Percentiles rank a stretch among this genome's conserved stretches.
Evolutionary conservation across 345 rosid genomes (phyloP).

Genomic region (Dimocarpus longan): DNA sequence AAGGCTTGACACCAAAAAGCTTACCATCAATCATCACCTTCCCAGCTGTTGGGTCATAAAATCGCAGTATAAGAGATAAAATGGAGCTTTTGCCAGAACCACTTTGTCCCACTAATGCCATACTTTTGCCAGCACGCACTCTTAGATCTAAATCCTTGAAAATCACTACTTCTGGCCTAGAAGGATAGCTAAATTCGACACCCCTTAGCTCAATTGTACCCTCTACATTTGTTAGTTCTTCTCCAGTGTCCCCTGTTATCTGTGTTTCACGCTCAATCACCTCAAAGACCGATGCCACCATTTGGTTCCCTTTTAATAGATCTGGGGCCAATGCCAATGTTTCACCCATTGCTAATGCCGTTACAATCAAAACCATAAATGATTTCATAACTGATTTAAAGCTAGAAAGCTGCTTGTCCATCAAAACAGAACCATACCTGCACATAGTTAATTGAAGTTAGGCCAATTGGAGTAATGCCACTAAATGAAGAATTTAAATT

Average conservation of each 20-base stretch:
- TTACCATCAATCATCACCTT: constrained; percentile 87
- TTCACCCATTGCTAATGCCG: constrained; percentile 98
- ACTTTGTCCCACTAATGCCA: constrained; percentile 96
- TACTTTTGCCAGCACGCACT: constrained; percentile 71
- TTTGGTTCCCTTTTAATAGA: constrained; percentile 92
- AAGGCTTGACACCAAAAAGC: not conserved
- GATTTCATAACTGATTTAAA: constrained; percentile 91
- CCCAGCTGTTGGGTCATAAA: constrained; percentile 85
- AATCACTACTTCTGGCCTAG: constrained; percentile 78
- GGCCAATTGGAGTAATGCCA: not conserved
- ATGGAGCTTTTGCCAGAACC: constrained; percentile 98
- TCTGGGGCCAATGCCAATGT: constrained; percentile 89
- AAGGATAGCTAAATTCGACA: constrained; percentile 80
- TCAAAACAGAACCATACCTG: constrained; percentile 93
- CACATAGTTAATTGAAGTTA: constrained; percentile 12
- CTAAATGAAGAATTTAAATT: not conserved
- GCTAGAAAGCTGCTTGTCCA: constrained; percentile 77
- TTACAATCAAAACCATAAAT: constrained; percentile 92
- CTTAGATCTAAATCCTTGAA: constrained; percentile 71
- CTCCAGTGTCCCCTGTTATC: constrained; percentile 62
- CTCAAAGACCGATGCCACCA: constrained; percentile 89
- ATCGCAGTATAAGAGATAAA: constrained; percentile 81
- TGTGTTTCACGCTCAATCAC: constrained; percentile 73
- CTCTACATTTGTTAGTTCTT: constrained; percentile 63
- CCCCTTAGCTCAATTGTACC: constrained; percentile 75